Percentiles rank a stretch among this genome's conserved stretches.
Evolutionary conservation across 192 early-diverging fungal genomes (phyloP).

Genomic region (Backusella tuberculispora): DNA sequence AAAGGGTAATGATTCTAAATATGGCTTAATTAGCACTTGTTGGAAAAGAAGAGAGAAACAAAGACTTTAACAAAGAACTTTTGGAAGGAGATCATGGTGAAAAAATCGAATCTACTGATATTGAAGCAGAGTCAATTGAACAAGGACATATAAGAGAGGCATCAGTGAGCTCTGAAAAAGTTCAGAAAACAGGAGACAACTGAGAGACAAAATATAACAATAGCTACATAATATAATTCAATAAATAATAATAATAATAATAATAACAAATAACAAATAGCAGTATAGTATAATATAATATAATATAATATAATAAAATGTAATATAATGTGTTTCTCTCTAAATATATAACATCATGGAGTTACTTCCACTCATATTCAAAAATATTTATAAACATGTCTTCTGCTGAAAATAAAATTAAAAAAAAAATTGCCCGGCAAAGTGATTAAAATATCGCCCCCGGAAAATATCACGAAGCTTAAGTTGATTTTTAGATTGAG

Average conservation of each 20-base stretch:
- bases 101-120: not conserved
- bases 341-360: not conserved
- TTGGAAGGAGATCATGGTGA: constrained; percentile 6
- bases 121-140: not conserved
- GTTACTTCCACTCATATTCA: no score
- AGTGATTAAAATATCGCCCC: not conserved
- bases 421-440: no score
- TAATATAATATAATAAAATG: no score
- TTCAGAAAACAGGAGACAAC: not conserved
- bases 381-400: no score
- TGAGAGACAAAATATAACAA: not conserved
- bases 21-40: constrained; percentile 34
- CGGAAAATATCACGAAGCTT: not conserved
- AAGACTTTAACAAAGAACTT: constrained; percentile 47
- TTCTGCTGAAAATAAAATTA: no score
- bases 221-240: not conserved
- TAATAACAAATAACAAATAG: not conserved
- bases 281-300: no score
- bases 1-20: not conserved
- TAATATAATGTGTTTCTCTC: not conserved
- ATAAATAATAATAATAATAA: not conserved
- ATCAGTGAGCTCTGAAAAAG: not conserved
- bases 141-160: not conserved
- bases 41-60: constrained; percentile 64
- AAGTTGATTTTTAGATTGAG: not conserved